A percentile compares a stretch with the other conserved stretches of the same genome.
phyloP scores from a whole-genome alignment of 371 early-diverging fungal species.

The Mucor sp. region DNA sequence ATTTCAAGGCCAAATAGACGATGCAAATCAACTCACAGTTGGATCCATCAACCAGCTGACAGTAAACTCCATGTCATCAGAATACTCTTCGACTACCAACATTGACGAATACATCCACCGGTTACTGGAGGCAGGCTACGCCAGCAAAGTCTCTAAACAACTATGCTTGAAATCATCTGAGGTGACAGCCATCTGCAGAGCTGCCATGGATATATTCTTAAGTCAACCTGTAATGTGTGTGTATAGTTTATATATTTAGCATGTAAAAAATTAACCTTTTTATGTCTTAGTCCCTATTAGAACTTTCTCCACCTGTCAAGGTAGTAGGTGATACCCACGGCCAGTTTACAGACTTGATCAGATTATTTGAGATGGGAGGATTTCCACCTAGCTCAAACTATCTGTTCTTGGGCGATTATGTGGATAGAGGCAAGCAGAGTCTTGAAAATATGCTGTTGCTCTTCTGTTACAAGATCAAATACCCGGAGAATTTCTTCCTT shows the following conservation, averaged over 20 bases:
- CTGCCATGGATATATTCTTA: conserved; percentile 90
- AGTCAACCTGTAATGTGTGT: conserved; percentile 70
- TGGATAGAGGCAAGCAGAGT: conserved; percentile 93
- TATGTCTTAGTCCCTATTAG: conserved; percentile 72
- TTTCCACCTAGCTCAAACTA: conserved; percentile 89
- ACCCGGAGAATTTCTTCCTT: conserved; percentile 94
- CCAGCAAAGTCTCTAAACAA: conserved; percentile 72
- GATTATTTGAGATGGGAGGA: conserved; percentile 92
- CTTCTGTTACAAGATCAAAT: conserved; percentile 96
- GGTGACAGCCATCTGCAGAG: conserved; percentile 86
- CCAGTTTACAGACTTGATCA: conserved; percentile 88
- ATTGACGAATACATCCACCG: conserved; percentile 89
- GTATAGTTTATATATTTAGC: neutral
- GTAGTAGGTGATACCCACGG: conserved; percentile 97
- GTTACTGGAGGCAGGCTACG: conserved; percentile 78
- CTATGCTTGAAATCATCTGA: conserved; percentile 82
- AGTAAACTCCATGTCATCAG: conserved; percentile 42
- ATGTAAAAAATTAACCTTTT: neutral
- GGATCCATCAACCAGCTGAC: conserved; percentile 52
- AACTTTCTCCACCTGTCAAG: conserved; percentile 97
- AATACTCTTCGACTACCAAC: conserved; percentile 37
- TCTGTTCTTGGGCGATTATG: conserved; percentile 96
- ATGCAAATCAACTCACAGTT: conserved; percentile 46
- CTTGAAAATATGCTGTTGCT: conserved; percentile 93
- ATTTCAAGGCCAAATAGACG: conserved; percentile 16